Base-by-base conservation (phyloP, 108 stramenopile genomes). In the Fistulifera solaris region DNA sequence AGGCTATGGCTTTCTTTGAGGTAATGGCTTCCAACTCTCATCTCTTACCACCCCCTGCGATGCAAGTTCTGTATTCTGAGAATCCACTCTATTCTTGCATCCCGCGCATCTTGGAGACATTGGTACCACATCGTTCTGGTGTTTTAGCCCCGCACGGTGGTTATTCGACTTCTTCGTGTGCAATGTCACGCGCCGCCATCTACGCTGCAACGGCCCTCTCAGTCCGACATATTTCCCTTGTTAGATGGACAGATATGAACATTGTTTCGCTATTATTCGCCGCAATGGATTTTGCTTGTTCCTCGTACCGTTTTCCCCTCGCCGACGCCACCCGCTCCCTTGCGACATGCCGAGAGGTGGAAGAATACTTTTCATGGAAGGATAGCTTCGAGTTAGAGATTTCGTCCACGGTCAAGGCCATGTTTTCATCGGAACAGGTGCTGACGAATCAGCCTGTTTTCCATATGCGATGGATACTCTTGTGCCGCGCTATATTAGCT, bases 1-100 rank as follows among this genome's bases (percentile, higher is more conserved):
- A 92, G 59, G 83, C 67, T 1, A 44, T 81, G 52, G 84, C 73
- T 22, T 92, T 92, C 66, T 87, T 83, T 60, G 90, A 92, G 45
- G 64, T 72, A 19, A 41, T 83, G 42, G 64, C 70, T 46, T 42
- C 38, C 15, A 38, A 78, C 38, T 26, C 41, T 35, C 19, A 61
- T 23, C 40, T 76, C 0, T 50, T 81, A 38, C 65, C 69, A 6
- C 39, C 66, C 1, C 69, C 52, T 22, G 51, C 27, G 10, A 59
- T 54, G 17, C 72, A 75, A 21, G 49, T 85, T 25, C 48, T 68
- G 15, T 70, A 63, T 24, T 66, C 69, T 15, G 76, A 84, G 43
- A 71, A 75, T 66, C 40, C 70, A n/a, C 55, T 72, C 22, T 48
- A 66, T 12, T 68, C 66, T 8, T 76, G 73, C 26, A 66, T 85